Conservation (phyloP, 2,329 filamentous ascomycete species). For the Aspergillus carbonarius region DNA sequence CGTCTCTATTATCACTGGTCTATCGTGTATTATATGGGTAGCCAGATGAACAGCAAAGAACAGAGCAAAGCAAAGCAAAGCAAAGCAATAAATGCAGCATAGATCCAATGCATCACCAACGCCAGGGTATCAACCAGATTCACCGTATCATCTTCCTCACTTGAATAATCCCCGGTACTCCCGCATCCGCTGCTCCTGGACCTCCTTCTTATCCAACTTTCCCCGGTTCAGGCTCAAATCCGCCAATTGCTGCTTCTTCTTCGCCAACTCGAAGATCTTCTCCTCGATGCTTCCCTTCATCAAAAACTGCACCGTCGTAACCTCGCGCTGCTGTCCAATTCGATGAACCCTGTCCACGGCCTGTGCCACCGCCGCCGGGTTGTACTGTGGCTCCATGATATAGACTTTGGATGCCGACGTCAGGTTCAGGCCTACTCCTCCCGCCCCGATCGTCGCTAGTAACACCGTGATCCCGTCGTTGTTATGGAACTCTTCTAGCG, state of each 20-base stretch:
- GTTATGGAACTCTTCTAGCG: slow-evolving; percentile 75
- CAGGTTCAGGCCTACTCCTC: slow-evolving; percentile 86
- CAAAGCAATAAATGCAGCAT: neutral
- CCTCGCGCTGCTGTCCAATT: slow-evolving; percentile 83
- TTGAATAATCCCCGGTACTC: slow-evolving; percentile 61
- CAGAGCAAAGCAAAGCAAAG: neutral
- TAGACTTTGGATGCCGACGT: slow-evolving; percentile 84
- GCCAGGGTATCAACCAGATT: slow-evolving; percentile 6
- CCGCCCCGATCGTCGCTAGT: slow-evolving; percentile 87
- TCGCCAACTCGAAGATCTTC: slow-evolving; percentile 84
- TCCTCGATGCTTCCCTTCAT: slow-evolving; percentile 92
- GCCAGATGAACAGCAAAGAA: neutral
- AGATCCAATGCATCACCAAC: neutral
- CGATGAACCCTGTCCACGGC: slow-evolving; percentile 91
- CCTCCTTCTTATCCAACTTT: slow-evolving; percentile 60
- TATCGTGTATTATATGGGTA: slow-evolving; percentile 9
- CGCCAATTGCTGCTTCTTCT: slow-evolving; percentile 89
- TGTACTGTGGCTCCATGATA: slow-evolving; percentile 98
- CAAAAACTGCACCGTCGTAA: slow-evolving; percentile 83
- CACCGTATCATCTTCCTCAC: slow-evolving; percentile 21
- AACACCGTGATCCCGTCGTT: slow-evolving; percentile 73
- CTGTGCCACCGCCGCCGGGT: slow-evolving; percentile 91
- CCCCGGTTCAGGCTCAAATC: slow-evolving; percentile 77
- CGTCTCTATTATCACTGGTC: slow-evolving; percentile 15
- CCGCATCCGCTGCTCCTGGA: slow-evolving; percentile 63